Percentiles rank a stretch among this genome's conserved stretches.
phyloP scores from a whole-genome alignment of 2,329 filamentous ascomycete species.

The Pseudocercospora musae region DNA sequence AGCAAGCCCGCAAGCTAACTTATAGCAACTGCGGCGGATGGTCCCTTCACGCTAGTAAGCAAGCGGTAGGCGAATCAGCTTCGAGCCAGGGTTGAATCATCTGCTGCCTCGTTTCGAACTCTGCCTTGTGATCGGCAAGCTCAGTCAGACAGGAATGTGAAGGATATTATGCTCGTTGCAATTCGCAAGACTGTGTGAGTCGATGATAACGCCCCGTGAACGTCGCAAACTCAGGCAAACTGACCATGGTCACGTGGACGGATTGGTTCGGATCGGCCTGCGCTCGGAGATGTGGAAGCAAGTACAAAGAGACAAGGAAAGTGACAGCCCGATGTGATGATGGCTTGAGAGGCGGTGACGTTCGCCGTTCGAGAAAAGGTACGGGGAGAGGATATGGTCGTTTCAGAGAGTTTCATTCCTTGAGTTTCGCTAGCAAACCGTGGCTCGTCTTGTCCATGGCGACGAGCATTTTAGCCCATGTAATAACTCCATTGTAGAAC shows the following conservation, averaged over 20 bases:
- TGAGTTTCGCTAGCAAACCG: constrained; percentile 25
- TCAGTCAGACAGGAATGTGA: neutral
- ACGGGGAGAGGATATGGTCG: constrained; percentile 11
- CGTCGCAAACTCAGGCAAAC: neutral
- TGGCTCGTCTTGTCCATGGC: constrained; percentile 20
- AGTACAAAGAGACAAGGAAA: constrained; percentile 10
- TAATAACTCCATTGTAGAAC: constrained; percentile 27
- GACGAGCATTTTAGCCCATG: constrained; percentile 20
- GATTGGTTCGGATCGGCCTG: neutral
- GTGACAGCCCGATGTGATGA: neutral
- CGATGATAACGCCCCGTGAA: neutral
- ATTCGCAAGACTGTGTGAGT: neutral
- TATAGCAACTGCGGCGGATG: neutral
- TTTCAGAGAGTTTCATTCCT: constrained; percentile 28
- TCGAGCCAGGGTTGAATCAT: neutral
- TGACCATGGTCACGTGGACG: neutral
- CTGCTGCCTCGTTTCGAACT: neutral
- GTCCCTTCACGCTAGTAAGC: neutral
- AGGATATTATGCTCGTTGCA: neutral
- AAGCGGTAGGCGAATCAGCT: constrained; percentile 3
- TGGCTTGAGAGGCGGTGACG: constrained; percentile 1
- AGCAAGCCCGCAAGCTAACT: constrained; percentile 4
- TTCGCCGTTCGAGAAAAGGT: constrained; percentile 8
- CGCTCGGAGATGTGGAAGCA: neutral
- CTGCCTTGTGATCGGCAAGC: neutral